These are phyloP conservation scores for Saposhnikovia divaricata DNA, from an alignment of 129 eudicot genomes.

Conservation along the genomic window DNA sequence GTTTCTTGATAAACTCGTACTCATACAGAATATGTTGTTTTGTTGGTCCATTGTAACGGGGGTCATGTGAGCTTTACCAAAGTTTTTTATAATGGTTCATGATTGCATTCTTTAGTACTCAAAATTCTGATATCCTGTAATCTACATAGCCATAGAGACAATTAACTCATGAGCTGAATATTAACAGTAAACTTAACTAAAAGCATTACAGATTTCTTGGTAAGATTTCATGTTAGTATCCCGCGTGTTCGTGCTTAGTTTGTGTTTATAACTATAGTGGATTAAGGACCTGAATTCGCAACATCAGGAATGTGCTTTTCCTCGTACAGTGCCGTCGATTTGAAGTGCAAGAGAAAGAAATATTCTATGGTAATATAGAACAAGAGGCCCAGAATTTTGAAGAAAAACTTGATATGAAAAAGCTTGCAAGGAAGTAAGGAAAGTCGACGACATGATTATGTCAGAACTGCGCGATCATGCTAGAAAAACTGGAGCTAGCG, in stretches of 20 bases:
- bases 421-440: too few relatives aligned
- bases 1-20: too few relatives aligned
- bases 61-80: background rate
- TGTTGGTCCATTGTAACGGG: background rate
- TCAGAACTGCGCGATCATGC: too few relatives aligned
- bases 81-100: too few relatives aligned
- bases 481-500: too few relatives aligned
- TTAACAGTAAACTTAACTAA: background rate
- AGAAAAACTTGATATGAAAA: too few relatives aligned
- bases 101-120: background rate
- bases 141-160: background rate
- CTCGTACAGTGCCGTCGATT: background rate
- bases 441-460: too few relatives aligned
- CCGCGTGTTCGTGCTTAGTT: background rate
- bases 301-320: background rate
- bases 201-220: background rate
- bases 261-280: background rate
- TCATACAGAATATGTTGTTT: background rate
- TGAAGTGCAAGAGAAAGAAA: background rate
- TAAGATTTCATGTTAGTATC: background rate
- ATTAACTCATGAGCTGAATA: background rate
- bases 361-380: too few relatives aligned
- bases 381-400: too few relatives aligned
- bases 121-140: background rate
- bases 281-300: background rate